phyloP scores from a whole-genome alignment of 2,329 filamentous ascomycete genomes.

The Beauveria asiatica region DNA sequence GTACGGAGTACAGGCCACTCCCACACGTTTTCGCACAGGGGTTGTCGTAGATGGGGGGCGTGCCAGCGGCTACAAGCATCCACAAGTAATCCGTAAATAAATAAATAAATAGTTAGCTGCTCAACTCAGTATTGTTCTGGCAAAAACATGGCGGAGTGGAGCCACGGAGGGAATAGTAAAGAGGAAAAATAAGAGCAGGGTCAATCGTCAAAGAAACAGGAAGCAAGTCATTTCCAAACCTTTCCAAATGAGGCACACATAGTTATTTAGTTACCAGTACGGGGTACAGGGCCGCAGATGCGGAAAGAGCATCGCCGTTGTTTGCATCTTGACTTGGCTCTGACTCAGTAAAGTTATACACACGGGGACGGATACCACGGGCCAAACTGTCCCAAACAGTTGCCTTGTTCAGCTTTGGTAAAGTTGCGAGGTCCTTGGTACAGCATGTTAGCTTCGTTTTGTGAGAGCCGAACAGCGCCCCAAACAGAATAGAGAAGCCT shows the following conservation, averaged over 20 bases:
- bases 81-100: no score
- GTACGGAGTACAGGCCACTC: background rate
- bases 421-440: background rate
- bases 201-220: background rate
- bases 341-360: background rate
- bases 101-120: no score
- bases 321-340: background rate
- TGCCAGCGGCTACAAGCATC: slow-evolving; percentile 1
- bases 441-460: background rate
- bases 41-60: slow-evolving; percentile 1
- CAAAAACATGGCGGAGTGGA: background rate
- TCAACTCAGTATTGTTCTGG: background rate
- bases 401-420: background rate
- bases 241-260: background rate
- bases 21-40: background rate
- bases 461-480: background rate
- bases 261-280: no score
- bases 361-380: background rate
- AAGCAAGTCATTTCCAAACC: background rate
- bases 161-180: background rate
- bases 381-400: background rate
- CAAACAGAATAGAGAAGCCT: background rate
- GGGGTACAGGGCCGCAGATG: background rate
- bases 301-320: background rate
- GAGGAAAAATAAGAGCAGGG: background rate